A percentile compares a stretch with the other conserved stretches of the same genome.
phyloP scores from a whole-genome alignment of 495 filamentous ascomycete species.

The Cudoniella acicularis region DNA sequence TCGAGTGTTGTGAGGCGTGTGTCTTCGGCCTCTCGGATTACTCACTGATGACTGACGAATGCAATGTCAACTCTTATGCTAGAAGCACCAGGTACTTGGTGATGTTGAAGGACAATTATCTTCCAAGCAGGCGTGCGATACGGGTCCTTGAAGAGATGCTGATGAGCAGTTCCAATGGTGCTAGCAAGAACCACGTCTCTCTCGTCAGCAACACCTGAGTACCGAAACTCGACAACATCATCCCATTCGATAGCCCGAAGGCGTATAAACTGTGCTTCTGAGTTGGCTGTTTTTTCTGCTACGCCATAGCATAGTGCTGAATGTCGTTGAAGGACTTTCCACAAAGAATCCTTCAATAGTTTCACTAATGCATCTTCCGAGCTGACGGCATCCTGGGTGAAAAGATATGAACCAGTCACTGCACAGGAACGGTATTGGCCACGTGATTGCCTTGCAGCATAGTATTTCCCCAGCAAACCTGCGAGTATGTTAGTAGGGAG shows the following conservation, averaged over 20 bases:
- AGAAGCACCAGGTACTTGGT: neutral
- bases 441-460: conserved; percentile 4
- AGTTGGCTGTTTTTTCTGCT: conserved; percentile 6
- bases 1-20: no score
- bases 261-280: conserved; percentile 12
- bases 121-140: conserved; percentile 25
- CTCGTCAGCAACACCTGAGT: neutral
- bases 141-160: conserved; percentile 14
- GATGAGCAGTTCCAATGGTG: conserved; percentile 6
- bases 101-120: conserved; percentile 19
- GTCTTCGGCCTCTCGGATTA: no score
- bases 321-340: conserved; percentile 13
- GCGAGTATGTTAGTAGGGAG: neutral
- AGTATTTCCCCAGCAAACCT: conserved; percentile 14
- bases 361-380: neutral
- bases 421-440: conserved; percentile 15
- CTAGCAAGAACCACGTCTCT: conserved; percentile 14
- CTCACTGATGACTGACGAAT: conserved; percentile 21
- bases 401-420: conserved; percentile 1
- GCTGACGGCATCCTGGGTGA: neutral
- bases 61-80: conserved; percentile 20
- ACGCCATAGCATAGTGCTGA: conserved; percentile 20
- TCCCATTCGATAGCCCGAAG: conserved; percentile 10
- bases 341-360: conserved; percentile 11
- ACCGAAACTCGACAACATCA: conserved; percentile 10